phyloP scores from a whole-genome alignment of 371 early-diverging fungal species.

The Blakeslea trispora region DNA sequence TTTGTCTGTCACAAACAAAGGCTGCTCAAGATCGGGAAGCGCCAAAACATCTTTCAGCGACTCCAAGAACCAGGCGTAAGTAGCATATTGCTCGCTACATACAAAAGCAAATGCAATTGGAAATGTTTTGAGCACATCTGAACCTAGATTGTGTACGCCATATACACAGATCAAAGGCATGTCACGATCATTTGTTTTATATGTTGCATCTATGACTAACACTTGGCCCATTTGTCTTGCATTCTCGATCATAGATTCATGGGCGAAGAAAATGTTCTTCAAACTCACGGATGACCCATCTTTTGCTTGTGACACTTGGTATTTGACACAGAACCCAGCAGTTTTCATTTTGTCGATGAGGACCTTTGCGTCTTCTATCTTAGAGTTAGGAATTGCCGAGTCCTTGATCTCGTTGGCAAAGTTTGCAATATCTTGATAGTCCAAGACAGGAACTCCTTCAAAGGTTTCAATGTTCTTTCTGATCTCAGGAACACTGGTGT shows the following conservation, averaged over 20 bases:
- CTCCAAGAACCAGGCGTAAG: slow-evolving; percentile 2
- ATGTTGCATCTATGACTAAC: slow-evolving; percentile 9
- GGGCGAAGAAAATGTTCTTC: slow-evolving; percentile 1
- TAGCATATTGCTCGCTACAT: not conserved
- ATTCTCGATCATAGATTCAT: slow-evolving; percentile 6
- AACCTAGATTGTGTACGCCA: slow-evolving; percentile 2
- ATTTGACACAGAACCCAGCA: not conserved
- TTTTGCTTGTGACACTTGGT: not conserved
- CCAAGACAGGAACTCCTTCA: not conserved
- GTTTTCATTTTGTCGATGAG: not conserved
- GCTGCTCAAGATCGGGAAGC: not conserved
- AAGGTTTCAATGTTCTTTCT: not conserved
- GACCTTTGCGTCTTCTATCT: not conserved
- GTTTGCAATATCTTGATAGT: not conserved
- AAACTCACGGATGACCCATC: not conserved
- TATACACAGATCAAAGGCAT: slow-evolving; percentile 10
- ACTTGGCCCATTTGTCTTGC: slow-evolving; percentile 2
- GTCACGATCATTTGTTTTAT: not conserved
- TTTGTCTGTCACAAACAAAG: slow-evolving; percentile 5
- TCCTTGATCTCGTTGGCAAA: not conserved
- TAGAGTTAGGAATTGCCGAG: not conserved
- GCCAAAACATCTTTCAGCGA: not conserved
- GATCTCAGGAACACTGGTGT: not conserved
- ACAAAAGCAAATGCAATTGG: slow-evolving; percentile 6
- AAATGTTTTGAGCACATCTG: slow-evolving; percentile 4